phyloP scores from a whole-genome alignment of 2,329 filamentous ascomycete species.

The Aspergillus eucalypticola region DNA sequence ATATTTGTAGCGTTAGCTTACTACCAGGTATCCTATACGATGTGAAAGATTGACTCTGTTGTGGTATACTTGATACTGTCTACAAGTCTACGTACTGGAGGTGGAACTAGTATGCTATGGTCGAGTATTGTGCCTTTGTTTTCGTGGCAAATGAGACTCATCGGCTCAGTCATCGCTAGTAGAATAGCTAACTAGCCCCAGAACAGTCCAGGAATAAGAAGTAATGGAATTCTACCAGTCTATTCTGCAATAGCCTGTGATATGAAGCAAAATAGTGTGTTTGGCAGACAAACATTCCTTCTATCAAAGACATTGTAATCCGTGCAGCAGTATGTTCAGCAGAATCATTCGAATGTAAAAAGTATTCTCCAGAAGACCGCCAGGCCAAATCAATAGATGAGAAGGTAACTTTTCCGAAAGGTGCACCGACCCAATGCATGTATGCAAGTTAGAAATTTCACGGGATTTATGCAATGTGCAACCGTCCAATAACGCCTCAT shows the following conservation, averaged over 20 bases:
- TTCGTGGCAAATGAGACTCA: not conserved
- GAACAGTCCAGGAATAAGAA: not conserved
- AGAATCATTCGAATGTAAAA: not conserved
- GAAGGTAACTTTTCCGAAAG: constrained; percentile 2
- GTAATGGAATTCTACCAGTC: not conserved
- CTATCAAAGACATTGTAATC: not conserved
- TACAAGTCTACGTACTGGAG: too few relatives aligned
- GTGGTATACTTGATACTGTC: too few relatives aligned
- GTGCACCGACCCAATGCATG: not conserved
- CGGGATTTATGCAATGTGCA: not conserved
- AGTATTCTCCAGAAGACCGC: not conserved
- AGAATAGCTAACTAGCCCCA: not conserved
- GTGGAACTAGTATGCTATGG: not conserved
- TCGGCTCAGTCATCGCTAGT: not conserved
- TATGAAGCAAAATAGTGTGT: not conserved
- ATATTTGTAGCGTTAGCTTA: too few relatives aligned
- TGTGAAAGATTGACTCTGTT: too few relatives aligned
- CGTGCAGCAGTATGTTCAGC: not conserved
- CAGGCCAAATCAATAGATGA: not conserved
- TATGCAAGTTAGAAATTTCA: not conserved
- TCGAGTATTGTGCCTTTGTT: not conserved
- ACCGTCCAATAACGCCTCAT: constrained; percentile 12
- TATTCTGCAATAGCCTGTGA: not conserved
- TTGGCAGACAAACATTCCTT: not conserved
- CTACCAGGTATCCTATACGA: too few relatives aligned